Percentiles rank a stretch among this genome's conserved stretches.
phyloP scores from a whole-genome alignment of 768 basidiomycete genomes.

The Trametes cingulata region DNA sequence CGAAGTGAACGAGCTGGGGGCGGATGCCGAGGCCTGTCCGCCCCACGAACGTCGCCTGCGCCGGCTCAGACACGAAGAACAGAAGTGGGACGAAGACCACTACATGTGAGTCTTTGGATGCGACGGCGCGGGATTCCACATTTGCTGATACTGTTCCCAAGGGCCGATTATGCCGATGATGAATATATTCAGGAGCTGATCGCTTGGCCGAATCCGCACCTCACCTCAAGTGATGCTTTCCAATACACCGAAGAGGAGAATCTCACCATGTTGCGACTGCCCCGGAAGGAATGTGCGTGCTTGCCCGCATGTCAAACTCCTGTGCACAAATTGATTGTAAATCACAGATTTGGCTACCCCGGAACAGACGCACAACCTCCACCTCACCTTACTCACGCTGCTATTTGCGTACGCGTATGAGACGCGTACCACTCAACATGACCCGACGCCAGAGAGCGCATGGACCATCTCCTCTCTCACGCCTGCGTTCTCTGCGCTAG shows the following conservation, averaged over 20 bases:
- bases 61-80: slow-evolving; percentile 64
- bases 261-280: slow-evolving; percentile 56
- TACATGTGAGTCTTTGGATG: slow-evolving; percentile 60
- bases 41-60: slow-evolving; percentile 50
- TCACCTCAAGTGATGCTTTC: slow-evolving; percentile 37
- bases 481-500: slow-evolving; percentile 82
- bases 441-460: slow-evolving; percentile 85
- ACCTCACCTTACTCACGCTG: slow-evolving; percentile 67
- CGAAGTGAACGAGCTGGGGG: slow-evolving; percentile 78
- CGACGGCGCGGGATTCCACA: not conserved
- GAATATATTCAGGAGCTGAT: slow-evolving; percentile 73
- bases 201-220: slow-evolving; percentile 61
- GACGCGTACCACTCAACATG: slow-evolving; percentile 69
- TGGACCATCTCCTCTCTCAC: slow-evolving; percentile 79
- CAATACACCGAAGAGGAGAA: slow-evolving; percentile 76
- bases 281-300: slow-evolving; percentile 55
- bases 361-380: slow-evolving; percentile 58
- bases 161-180: slow-evolving; percentile 81
- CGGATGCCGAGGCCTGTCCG: slow-evolving; percentile 59
- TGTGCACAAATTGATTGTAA: not conserved
- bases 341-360: slow-evolving; percentile 59
- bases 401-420: slow-evolving; percentile 86
- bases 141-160: slow-evolving; percentile 30
- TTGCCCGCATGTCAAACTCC: too few species aligned
- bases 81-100: slow-evolving; percentile 82